These are phyloP conservation scores for Cladosporium oxysporum DNA, from an alignment of 2,329 filamentous ascomycete genomes.

Conservation along the genomic window DNA sequence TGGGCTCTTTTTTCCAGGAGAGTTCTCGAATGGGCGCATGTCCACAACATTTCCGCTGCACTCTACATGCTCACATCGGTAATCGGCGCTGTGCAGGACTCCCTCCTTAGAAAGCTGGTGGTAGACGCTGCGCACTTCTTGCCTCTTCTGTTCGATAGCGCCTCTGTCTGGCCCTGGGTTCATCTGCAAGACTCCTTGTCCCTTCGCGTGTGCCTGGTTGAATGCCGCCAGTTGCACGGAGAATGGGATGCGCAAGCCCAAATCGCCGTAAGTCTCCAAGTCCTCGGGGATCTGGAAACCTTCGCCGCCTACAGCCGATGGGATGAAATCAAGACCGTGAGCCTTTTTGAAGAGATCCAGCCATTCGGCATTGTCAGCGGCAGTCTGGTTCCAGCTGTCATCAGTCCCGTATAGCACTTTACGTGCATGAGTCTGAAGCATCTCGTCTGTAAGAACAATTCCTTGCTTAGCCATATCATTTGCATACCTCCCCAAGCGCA, in stretches of 20 bases:
- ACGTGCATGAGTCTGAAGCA: conserved; percentile 52
- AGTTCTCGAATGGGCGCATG: conserved; percentile 26
- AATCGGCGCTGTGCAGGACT: conserved; percentile 26
- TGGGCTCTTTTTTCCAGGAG: conserved; percentile 10
- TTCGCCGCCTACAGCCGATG: conserved; percentile 34
- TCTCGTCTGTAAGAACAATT: conserved; percentile 49
- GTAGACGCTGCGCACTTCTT: conserved; percentile 26
- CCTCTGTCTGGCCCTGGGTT: conserved; percentile 20
- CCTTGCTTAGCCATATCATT: conserved; percentile 42
- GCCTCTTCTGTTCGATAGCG: conserved; percentile 20
- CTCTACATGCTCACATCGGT: conserved; percentile 29
- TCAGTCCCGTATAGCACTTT: conserved; percentile 51
- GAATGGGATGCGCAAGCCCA: conserved; percentile 40
- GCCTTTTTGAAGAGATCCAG: conserved; percentile 52
- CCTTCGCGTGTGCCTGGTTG: conserved; percentile 27
- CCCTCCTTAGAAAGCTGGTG: conserved; percentile 27
- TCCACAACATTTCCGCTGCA: conserved; percentile 32
- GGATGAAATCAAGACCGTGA: conserved; percentile 45
- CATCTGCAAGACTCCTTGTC: conserved; percentile 14
- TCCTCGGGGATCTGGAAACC: conserved; percentile 38
- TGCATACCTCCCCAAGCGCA: conserved; percentile 48
- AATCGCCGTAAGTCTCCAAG: conserved; percentile 38
- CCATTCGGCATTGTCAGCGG: conserved; percentile 48
- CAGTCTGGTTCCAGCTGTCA: conserved; percentile 48
- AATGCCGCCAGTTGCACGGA: conserved; percentile 35